A percentile compares a stretch with the other conserved stretches of the same genome.
Conservation (phyloP, 352 stramenopile genomes). For the Thraustochytrium striatum region DNA sequence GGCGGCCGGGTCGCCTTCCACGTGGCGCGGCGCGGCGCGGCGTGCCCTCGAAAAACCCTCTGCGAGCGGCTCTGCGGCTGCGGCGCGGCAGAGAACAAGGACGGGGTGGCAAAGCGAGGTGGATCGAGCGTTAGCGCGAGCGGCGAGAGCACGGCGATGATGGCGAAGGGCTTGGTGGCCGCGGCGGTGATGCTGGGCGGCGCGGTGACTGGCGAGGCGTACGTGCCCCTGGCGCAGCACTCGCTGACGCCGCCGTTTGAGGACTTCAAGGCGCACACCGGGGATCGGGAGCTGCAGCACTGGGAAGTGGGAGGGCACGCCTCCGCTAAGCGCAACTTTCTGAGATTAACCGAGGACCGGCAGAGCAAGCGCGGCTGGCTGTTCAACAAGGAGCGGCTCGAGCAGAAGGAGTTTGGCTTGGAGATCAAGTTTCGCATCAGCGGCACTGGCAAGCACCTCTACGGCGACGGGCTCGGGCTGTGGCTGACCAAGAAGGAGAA, state of each 20-base stretch:
- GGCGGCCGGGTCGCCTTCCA: no score
- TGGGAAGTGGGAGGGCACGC: conserved; percentile 4
- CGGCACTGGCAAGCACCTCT: conserved; percentile 58
- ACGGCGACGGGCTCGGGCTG: conserved; percentile 62
- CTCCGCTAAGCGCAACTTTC: conserved; percentile 43
- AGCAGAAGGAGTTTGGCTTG: conserved; percentile 51
- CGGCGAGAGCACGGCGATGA: no score
- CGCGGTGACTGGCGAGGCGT: conserved; percentile 37
- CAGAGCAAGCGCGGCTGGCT: conserved; percentile 60
- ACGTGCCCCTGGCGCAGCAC: conserved; percentile 16
- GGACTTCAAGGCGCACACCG: conserved; percentile 39
- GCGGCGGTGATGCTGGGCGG: neutral
- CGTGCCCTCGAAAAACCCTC: no score
- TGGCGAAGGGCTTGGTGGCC: neutral
- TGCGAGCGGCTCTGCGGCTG: no score
- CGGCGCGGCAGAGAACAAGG: no score
- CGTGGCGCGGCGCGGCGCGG: no score
- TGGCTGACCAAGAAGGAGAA: conserved; percentile 56
- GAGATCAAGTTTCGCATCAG: conserved; percentile 61
- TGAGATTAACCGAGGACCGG: conserved; percentile 31
- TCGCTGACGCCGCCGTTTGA: conserved; percentile 41
- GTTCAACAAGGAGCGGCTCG: conserved; percentile 52
- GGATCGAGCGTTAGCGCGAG: no score
- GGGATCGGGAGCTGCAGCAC: conserved; percentile 9
- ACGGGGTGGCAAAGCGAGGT: no score